Conservation (phyloP, 169 alveolate genomes). For the Eimeria acervulina region DNA sequence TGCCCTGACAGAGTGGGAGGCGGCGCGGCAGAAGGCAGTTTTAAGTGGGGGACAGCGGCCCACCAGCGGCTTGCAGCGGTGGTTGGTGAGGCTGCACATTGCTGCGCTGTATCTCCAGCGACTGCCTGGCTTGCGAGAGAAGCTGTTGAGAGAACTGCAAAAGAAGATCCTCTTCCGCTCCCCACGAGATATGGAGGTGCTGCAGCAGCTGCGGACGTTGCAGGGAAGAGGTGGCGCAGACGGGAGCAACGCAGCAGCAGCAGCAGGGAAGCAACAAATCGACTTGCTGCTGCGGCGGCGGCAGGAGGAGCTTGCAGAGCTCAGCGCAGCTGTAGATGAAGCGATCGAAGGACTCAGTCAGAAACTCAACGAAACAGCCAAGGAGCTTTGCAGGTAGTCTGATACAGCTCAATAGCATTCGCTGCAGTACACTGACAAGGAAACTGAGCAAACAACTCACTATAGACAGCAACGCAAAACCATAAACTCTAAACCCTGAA, state of each 20-base stretch:
- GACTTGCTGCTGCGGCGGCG: slow-evolving; percentile 25
- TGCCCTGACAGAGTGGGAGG: slow-evolving; percentile 59
- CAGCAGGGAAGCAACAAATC: background rate
- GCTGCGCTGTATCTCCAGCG: slow-evolving; percentile 44
- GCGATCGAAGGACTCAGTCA: slow-evolving; percentile 14
- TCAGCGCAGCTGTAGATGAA: slow-evolving; percentile 10
- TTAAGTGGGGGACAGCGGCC: slow-evolving; percentile 58
- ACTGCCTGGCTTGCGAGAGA: slow-evolving; percentile 58
- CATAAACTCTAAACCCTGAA: too few species aligned
- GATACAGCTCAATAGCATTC: background rate
- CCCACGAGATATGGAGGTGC: slow-evolving; percentile 25
- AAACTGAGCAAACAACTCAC: background rate
- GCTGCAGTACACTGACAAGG: too few species aligned
- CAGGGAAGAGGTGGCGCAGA: slow-evolving; percentile 15
- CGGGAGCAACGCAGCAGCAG: background rate
- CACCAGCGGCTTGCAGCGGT: slow-evolving; percentile 69
- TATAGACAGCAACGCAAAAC: background rate
- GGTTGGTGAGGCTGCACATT: slow-evolving; percentile 75
- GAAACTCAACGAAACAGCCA: slow-evolving; percentile 38
- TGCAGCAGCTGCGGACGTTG: slow-evolving; percentile 19
- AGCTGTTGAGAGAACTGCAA: slow-evolving; percentile 13
- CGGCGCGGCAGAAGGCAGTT: slow-evolving; percentile 45
- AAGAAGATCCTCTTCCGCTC: slow-evolving; percentile 19
- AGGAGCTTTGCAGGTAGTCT: slow-evolving; percentile 37
- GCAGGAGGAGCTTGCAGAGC: slow-evolving; percentile 18